A percentile compares a stretch with the other conserved stretches of the same genome.
These are phyloP conservation scores for Saccharomycopsis sp. DNA, from an alignment of 805 yeast genomes.

Conservation along the genomic window DNA sequence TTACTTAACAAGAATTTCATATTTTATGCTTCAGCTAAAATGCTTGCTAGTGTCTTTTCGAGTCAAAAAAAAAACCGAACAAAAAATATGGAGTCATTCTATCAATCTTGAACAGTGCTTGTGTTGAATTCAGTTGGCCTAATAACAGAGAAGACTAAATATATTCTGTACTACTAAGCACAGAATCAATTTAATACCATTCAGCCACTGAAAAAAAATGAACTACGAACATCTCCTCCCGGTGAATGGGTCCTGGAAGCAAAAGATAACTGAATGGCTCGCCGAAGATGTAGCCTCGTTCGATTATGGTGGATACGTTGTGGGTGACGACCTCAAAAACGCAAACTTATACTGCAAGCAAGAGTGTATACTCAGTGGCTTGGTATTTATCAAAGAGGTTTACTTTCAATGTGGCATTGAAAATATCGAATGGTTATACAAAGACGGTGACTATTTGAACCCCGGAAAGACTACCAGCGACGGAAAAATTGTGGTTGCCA, in stretches of 20 bases:
- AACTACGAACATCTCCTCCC: conserved; percentile 54
- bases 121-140: too few species aligned
- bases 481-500: conserved; percentile 68
- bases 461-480: conserved; percentile 30
- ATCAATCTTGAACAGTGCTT: not conserved
- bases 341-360: conserved; percentile 82
- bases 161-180: too few species aligned
- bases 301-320: conserved; percentile 92
- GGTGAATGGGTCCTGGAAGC: conserved; percentile 72
- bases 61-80: not conserved
- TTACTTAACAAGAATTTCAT: too few species aligned
- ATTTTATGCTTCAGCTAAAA: too few species aligned
- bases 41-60: too few species aligned
- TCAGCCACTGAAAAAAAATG: conserved; percentile 1
- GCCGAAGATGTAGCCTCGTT: conserved; percentile 89
- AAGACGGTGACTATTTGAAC: conserved; percentile 59
- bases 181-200: too few species aligned
- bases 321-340: conserved; percentile 64
- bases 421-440: conserved; percentile 59
- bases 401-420: conserved; percentile 64
- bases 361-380: conserved; percentile 73
- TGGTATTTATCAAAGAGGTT: conserved; percentile 85
- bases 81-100: not conserved
- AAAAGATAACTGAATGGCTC: conserved; percentile 66
- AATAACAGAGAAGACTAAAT: too few species aligned